phyloP scores from a whole-genome alignment of 441 rosid species.

The Theobroma grandiflorum region DNA sequence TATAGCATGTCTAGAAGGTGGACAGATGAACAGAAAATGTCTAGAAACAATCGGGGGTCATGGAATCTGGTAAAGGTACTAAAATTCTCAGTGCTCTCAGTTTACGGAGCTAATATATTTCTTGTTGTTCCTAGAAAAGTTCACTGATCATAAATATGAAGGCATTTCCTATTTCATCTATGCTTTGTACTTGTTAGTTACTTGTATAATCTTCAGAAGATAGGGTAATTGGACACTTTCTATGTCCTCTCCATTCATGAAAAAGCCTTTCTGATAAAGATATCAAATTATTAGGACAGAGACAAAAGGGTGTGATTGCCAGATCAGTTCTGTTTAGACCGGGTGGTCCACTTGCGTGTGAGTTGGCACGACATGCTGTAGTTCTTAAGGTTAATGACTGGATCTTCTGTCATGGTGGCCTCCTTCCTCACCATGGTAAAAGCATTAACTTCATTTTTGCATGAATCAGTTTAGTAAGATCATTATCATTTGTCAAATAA shows the following conservation, averaged over 20 bases:
- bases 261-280: constrained; percentile 38
- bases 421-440: constrained; percentile 93
- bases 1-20: constrained; percentile 48
- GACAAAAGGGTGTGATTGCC: constrained; percentile 91
- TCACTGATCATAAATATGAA: not conserved
- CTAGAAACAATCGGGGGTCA: constrained; percentile 69
- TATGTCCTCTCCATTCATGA: constrained; percentile 8
- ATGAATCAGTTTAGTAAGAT: constrained; percentile 17
- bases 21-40: constrained; percentile 55
- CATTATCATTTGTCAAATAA: constrained; percentile 6
- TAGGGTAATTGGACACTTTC: not conserved
- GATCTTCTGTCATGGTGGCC: constrained; percentile 96
- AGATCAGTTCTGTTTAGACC: constrained; percentile 83
- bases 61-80: constrained; percentile 89
- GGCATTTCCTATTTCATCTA: constrained; percentile 9
- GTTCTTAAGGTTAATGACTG: constrained; percentile 85
- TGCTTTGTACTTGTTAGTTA: not conserved
- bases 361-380: constrained; percentile 76
- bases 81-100: constrained; percentile 17
- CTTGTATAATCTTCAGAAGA: not conserved
- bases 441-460: constrained; percentile 14
- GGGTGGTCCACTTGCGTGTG: constrained; percentile 84
- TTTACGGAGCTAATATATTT: not conserved
- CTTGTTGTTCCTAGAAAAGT: constrained; percentile 2
- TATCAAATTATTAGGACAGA: constrained; percentile 80